These are phyloP conservation scores for Diplodia scrobiculata DNA, from an alignment of 2,329 filamentous ascomycete genomes.

Conservation along the genomic window DNA sequence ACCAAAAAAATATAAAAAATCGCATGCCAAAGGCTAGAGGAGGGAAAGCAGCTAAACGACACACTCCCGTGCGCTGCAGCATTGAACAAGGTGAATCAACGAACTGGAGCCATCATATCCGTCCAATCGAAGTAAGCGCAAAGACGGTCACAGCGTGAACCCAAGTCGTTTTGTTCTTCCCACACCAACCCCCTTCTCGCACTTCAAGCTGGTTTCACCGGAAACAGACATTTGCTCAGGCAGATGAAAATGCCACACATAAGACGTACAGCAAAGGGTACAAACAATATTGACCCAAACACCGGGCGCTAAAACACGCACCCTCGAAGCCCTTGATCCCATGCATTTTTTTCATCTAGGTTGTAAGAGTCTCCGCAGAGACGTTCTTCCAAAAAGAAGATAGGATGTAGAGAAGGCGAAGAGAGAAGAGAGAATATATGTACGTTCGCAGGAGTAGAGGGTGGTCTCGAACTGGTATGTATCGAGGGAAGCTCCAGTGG, in stretches of 20 bases:
- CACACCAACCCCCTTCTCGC: neutral
- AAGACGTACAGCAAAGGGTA: neutral
- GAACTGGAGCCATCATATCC: neutral
- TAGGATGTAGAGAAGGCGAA: neutral
- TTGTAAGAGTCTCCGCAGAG: too few relatives aligned
- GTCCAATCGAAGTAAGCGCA: neutral
- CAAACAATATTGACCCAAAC: neutral
- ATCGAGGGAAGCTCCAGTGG: neutral
- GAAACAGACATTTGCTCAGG: neutral
- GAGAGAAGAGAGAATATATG: neutral
- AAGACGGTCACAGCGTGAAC: neutral
- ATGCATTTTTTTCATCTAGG: slow-evolving; percentile 8
- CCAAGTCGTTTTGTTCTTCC: neutral
- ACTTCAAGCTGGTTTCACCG: neutral
- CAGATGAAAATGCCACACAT: neutral
- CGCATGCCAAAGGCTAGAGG: neutral
- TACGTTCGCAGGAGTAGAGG: slow-evolving; percentile 10
- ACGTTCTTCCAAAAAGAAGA: neutral
- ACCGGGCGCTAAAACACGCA: neutral
- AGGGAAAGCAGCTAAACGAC: neutral
- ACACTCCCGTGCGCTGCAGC: neutral
- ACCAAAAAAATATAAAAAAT: neutral
- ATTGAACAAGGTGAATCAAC: neutral
- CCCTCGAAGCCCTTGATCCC: neutral
- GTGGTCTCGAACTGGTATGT: neutral